Conservation (phyloP, 345 rosid species). For the Triadica sebifera region DNA sequence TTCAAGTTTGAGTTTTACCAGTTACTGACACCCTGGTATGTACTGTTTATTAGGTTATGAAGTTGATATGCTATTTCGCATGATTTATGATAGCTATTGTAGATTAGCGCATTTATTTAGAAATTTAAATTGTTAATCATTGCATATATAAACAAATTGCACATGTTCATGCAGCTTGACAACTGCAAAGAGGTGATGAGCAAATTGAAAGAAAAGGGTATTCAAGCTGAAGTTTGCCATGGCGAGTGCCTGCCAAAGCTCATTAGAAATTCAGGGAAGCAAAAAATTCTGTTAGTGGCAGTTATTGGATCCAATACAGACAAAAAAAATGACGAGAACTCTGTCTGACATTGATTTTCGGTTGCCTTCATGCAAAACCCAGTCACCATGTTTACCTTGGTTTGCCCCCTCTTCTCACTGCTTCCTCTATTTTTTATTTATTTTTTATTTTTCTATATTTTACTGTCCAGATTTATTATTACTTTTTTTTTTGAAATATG, state of each 20-base stretch:
- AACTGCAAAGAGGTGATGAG: constrained; percentile 58
- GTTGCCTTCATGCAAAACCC: too few relatives aligned
- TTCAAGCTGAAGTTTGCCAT: constrained; percentile 77
- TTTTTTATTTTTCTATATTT: too few relatives aligned
- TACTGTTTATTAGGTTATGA: background rate
- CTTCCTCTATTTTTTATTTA: too few relatives aligned
- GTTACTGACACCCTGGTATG: constrained; percentile 86
- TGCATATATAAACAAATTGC: constrained; percentile 6
- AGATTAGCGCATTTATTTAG: background rate
- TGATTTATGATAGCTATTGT: background rate
- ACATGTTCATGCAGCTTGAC: constrained; percentile 45
- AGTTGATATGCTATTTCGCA: constrained; percentile 6
- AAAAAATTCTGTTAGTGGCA: constrained; percentile 82
- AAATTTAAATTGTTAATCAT: background rate
- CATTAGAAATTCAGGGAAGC: constrained; percentile 85
- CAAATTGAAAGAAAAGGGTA: constrained; percentile 53
- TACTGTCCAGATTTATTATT: too few relatives aligned
- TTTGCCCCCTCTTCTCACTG: too few relatives aligned
- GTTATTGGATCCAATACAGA: constrained; percentile 82
- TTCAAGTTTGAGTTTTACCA: constrained; percentile 85
- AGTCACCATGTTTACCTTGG: too few relatives aligned
- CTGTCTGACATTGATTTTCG: too few relatives aligned
- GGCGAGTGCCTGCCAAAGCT: constrained; percentile 92
- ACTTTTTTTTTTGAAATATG: too few relatives aligned
- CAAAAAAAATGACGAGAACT: too few relatives aligned